A percentile compares a stretch with the other conserved stretches of the same genome.
Conservation (phyloP, 164 flowering plant species). For the Amborella trichopoda region DNA sequence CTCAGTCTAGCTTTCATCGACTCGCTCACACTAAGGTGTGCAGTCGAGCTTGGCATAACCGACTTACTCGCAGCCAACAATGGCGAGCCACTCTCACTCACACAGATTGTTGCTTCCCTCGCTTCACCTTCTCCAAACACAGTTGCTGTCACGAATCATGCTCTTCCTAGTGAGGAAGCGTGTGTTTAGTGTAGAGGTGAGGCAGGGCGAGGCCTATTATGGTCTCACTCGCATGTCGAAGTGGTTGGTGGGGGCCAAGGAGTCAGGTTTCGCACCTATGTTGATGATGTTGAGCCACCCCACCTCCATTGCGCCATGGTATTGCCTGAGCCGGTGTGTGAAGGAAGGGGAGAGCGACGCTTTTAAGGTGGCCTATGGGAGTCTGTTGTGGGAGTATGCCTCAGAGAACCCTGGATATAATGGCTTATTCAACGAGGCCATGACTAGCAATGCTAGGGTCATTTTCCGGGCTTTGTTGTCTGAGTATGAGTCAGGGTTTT, state of each 20-base stretch:
- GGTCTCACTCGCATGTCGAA: conserved; percentile 11
- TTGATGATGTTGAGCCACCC: conserved; percentile 7
- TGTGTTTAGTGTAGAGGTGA: conserved; percentile 11
- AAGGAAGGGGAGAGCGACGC: conserved; percentile 2
- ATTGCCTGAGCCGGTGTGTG: conserved; percentile 6
- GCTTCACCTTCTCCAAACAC: conserved; percentile 5
- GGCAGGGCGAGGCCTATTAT: no score
- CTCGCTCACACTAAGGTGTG: no score
- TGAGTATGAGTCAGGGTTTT: conserved; percentile 6
- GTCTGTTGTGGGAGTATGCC: conserved; percentile 18
- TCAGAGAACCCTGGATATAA: conserved; percentile 13
- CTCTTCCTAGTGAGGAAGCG: conserved; percentile 16
- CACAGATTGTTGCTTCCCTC: conserved; percentile 15
- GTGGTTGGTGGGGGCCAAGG: conserved; percentile 8
- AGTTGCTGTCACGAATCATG: conserved; percentile 17
- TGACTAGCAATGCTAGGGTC: no score
- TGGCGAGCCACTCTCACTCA: conserved; percentile 23
- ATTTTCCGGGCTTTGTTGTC: conserved; percentile 5
- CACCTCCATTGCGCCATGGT: conserved; percentile 14
- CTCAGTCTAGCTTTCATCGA: no score
- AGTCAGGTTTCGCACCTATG: conserved; percentile 9
- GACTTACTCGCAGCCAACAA: conserved; percentile 30
- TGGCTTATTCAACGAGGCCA: conserved; percentile 15
- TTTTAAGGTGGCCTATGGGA: conserved; percentile 22
- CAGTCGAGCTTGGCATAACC: no score